Percentiles rank a stretch among this genome's conserved stretches.
phyloP scores from a whole-genome alignment of 768 basidiomycete species.

The Gelatoporia subvermispora region DNA sequence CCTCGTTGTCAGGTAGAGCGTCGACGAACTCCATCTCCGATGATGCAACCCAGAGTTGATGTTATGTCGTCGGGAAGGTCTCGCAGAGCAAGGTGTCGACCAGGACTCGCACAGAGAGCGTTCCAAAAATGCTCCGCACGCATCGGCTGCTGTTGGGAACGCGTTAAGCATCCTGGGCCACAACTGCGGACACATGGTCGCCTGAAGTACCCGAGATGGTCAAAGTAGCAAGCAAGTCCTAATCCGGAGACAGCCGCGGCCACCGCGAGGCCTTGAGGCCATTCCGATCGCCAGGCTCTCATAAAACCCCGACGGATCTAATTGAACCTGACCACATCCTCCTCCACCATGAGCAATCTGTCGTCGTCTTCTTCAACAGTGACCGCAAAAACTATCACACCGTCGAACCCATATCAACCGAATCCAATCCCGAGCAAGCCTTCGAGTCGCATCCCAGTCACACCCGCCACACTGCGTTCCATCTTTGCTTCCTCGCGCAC shows the following conservation, averaged over 20 bases:
- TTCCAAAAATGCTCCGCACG: no score
- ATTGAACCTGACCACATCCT: not conserved
- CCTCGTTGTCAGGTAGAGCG: slow-evolving; percentile 52
- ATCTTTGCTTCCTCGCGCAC: slow-evolving; percentile 86
- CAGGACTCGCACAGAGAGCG: no score
- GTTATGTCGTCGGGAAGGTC: not conserved
- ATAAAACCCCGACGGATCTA: not conserved
- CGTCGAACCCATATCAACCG: slow-evolving; percentile 16
- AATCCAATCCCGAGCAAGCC: slow-evolving; percentile 26
- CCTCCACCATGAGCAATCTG: slow-evolving; percentile 17
- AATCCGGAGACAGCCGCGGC: not conserved
- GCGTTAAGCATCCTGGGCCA: no score
- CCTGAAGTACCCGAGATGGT: not conserved
- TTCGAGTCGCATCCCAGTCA: slow-evolving; percentile 71
- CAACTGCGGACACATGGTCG: no score
- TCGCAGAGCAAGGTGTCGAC: no score
- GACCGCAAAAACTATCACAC: slow-evolving; percentile 12
- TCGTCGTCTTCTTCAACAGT: slow-evolving; percentile 18
- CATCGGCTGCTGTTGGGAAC: no score
- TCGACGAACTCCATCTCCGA: slow-evolving; percentile 46
- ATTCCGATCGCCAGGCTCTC: not conserved
- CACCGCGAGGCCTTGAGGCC: not conserved
- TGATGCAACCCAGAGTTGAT: not conserved
- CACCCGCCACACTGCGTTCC: slow-evolving; percentile 73
- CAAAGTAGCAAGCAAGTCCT: not conserved